Percentiles rank a stretch among this genome's conserved stretches.
Conservation (phyloP, 768 basidiomycete species). For the Tephrocybe sp. region DNA sequence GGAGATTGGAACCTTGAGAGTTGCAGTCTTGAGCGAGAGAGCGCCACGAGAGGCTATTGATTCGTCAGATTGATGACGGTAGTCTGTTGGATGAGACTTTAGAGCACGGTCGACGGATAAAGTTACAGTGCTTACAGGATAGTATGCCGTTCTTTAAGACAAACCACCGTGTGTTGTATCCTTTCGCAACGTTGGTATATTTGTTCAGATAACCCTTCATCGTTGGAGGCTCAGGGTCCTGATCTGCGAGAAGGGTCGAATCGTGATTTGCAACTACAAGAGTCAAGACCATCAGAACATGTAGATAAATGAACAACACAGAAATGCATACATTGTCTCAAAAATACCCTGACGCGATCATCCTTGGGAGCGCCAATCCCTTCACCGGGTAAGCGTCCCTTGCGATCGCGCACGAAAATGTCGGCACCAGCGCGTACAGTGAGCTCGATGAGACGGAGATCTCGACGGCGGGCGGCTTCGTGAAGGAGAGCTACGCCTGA, state of each 20-base stretch:
- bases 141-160: constrained; percentile 81
- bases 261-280: constrained; percentile 77
- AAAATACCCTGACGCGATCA: constrained; percentile 76
- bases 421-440: constrained; percentile 84
- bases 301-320: too few relatives aligned
- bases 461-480: constrained; percentile 80
- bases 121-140: constrained; percentile 58
- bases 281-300: neutral
- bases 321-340: constrained; percentile 70
- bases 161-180: constrained; percentile 91
- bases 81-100: constrained; percentile 46
- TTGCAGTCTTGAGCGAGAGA: constrained; percentile 81
- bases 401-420: constrained; percentile 79
- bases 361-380: constrained; percentile 60
- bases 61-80: constrained; percentile 89
- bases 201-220: constrained; percentile 85
- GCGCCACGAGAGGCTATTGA: constrained; percentile 80
- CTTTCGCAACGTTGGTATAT: constrained; percentile 89
- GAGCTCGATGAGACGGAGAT: constrained; percentile 80
- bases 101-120: neutral
- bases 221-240: constrained; percentile 48
- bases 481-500: constrained; percentile 80
- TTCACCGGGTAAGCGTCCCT: constrained; percentile 66
- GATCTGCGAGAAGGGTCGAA: constrained; percentile 54
- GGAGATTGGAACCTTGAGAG: constrained; percentile 45